Evolutionary conservation across 2,329 filamentous ascomycete genomes (phyloP).

Genomic region (Simplicillium aogashimaense): DNA sequence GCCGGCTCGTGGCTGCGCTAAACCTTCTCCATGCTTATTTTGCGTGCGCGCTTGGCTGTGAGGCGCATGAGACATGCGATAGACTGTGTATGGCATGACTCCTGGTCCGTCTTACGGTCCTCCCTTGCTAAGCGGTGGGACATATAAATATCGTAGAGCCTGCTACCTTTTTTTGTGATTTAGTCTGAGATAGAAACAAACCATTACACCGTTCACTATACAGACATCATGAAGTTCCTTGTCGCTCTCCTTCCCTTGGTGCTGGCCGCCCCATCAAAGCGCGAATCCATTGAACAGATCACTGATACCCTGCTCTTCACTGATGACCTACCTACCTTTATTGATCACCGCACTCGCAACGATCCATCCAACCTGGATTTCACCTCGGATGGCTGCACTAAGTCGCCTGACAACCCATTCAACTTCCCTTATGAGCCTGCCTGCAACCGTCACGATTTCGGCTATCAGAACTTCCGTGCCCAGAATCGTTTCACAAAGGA

Average conservation of each 20-base stretch:
- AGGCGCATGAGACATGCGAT: too few relatives aligned
- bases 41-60: too few relatives aligned
- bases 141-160: too few relatives aligned
- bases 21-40: too few relatives aligned
- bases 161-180: too few relatives aligned
- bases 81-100: too few relatives aligned
- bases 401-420: constrained; percentile 13
- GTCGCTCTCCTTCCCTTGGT: constrained; percentile 1
- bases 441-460: constrained; percentile 33
- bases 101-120: too few relatives aligned
- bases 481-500: constrained; percentile 25
- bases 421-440: constrained; percentile 16
- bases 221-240: constrained; percentile 3
- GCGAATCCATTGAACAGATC: background rate
- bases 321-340: background rate
- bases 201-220: too few relatives aligned
- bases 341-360: background rate
- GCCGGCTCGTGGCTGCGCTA: too few relatives aligned
- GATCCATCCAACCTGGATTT: constrained; percentile 8
- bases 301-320: constrained; percentile 5
- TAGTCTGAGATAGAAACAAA: too few relatives aligned
- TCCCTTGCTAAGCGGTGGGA: too few relatives aligned
- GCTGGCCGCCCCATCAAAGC: constrained; percentile 18
- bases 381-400: constrained; percentile 14
- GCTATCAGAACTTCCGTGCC: constrained; percentile 25